Evolutionary conservation across 78 protist species (phyloP), one percentile per base, ranked within the genome.

Genomic region (Isochrysis galbana): DNA sequence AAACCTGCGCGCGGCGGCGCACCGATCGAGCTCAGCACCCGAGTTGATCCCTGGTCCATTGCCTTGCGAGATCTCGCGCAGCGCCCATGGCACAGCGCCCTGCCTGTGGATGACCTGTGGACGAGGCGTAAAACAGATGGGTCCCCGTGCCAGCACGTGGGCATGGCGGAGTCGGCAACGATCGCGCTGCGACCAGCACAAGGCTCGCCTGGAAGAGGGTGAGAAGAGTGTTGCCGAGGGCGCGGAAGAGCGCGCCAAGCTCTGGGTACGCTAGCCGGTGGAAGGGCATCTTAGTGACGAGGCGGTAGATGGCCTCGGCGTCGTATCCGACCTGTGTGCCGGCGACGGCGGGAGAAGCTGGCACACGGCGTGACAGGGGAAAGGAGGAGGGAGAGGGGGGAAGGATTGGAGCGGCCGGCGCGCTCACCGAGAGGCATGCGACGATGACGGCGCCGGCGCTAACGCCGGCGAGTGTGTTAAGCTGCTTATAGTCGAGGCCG

Each of bases 401-500:
- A 19, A 54, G 67, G 67, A 54, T 21, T 10, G 67, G 67, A 54
- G 67, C 32, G 19, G 19, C 32, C 10, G 67, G 19, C 32, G 32
- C 32, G 19, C 32, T 21, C 10, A 54, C n/a, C 36, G 74, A 61
- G 74, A 61, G 74, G 74, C n/a, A 61, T 3, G 82, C 82, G 82
- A 72, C 82, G 41, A 72, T 17, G 39, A 72, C 82, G 39, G 82
- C 82, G 82, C 82, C 82, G 44, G 82, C 82, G 5, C 44, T 36
- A 41, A 72, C 82, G 82, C 82, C 82, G 44, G 82, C 82, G 42
- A 72, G 82, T 41, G 82, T 72, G 32, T 4, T 34, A 36, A 72
- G 44, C 82, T 72, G 2, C 32, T 29, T 41, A 41, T 72, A 72
- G 32, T 34, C 7, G 42, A 72, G 82, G 42, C 82, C 82, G 36